Conservation (phyloP, 2,329 filamentous ascomycete species). For the Trichoderma sp. region DNA sequence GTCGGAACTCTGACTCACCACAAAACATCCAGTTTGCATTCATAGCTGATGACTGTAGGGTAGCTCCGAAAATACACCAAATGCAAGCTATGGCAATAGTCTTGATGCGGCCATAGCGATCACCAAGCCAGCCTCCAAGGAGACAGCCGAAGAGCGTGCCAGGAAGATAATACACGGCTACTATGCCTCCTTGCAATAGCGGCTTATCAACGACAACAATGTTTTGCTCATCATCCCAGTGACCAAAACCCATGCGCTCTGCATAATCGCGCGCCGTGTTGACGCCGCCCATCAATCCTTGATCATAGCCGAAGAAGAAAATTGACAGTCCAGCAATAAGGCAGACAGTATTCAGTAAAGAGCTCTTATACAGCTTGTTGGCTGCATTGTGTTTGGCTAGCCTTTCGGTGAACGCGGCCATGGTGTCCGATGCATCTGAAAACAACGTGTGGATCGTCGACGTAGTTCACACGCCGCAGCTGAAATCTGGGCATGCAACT, state of each 20-base stretch:
- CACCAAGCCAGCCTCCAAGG: slow-evolving; percentile 65
- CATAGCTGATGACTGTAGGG: slow-evolving; percentile 66
- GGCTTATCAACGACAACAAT: slow-evolving; percentile 61
- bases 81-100: slow-evolving; percentile 63
- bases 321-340: slow-evolving; percentile 66
- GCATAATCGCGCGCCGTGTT: slow-evolving; percentile 69
- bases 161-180: slow-evolving; percentile 51
- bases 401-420: neutral
- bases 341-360: slow-evolving; percentile 64
- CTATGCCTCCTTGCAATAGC: slow-evolving; percentile 42
- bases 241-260: slow-evolving; percentile 66
- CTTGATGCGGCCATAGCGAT: slow-evolving; percentile 64
- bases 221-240: slow-evolving; percentile 53
- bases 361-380: slow-evolving; percentile 57
- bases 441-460: neutral
- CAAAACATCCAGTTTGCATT: slow-evolving; percentile 73
- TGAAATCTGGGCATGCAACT: neutral
- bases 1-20: slow-evolving; percentile 44
- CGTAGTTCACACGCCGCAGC: too few species aligned
- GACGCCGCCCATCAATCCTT: slow-evolving; percentile 65
- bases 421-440: neutral
- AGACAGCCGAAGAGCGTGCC: slow-evolving; percentile 65
- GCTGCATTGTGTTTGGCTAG: slow-evolving; percentile 45
- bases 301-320: slow-evolving; percentile 68
- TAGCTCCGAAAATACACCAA: slow-evolving; percentile 64